Conservation (phyloP, 2,329 filamentous ascomycete genomes). For the Onygenales sp. region DNA sequence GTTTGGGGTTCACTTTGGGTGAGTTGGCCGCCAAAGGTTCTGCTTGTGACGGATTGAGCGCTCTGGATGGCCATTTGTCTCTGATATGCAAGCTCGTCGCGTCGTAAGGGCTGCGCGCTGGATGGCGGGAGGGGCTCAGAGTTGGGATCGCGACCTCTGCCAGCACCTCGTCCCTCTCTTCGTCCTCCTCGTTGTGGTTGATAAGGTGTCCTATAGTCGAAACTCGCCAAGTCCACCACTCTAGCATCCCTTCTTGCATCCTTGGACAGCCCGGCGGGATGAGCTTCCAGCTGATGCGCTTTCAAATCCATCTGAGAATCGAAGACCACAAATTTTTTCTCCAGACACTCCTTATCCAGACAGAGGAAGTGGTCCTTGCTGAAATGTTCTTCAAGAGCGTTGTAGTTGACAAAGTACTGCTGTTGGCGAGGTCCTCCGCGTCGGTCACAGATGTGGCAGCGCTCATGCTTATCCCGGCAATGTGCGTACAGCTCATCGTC, state of each 20-base stretch:
- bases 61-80: constrained; percentile 86
- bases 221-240: constrained; percentile 75
- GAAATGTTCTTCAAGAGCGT: constrained; percentile 79
- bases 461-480: constrained; percentile 87
- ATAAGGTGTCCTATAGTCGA: constrained; percentile 69
- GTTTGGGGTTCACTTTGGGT: constrained; percentile 44
- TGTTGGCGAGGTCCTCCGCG: constrained; percentile 54
- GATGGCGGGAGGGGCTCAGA: constrained; percentile 66
- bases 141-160: constrained; percentile 78
- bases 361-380: constrained; percentile 79
- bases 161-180: constrained; percentile 44
- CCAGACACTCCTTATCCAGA: constrained; percentile 73
- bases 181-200: constrained; percentile 50
- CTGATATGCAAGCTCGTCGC: constrained; percentile 87
- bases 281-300: constrained; percentile 77
- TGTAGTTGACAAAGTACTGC: constrained; percentile 86
- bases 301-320: constrained; percentile 91
- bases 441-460: constrained; percentile 88
- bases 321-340: constrained; percentile 98
- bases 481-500: constrained; percentile 91
- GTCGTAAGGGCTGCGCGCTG: constrained; percentile 67
- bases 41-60: constrained; percentile 66
- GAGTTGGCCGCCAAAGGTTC: constrained; percentile 78
- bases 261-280: constrained; percentile 72
- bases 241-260: constrained; percentile 74